Evolutionary conservation across 129 eudicot genomes (phyloP), one percentile per base, ranked within the genome.

Genomic region (Mikania micrantha): DNA sequence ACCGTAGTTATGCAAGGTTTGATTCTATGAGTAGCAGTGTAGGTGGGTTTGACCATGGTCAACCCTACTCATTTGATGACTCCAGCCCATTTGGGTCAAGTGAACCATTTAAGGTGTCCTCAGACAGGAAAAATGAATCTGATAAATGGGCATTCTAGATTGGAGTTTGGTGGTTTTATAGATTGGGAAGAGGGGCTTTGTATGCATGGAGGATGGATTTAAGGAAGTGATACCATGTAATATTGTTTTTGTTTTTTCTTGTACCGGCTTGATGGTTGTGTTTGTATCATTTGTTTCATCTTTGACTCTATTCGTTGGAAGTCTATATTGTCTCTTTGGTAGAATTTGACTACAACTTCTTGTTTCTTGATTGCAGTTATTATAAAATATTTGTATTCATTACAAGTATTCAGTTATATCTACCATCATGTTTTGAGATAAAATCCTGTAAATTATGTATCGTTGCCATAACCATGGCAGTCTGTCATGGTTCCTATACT

Each of bases 21-120:
- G 90, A 87, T 73, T 87, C 95, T 59, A 77, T 87, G 73, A 87
- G 70, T 56, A 85, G 96, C 76, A 76, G 73, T 47, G 68, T 68
- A 20, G 67, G 60, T 11, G 90, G 87, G 32, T 85, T 83, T 64
- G 97, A 84, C 24, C 89, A 81, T 57, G 78, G 96, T 54, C 83
- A 78, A 60, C 66, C 80, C 17, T 88, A 74, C 74, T 85, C 95
- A 17, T 92, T 92, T 59, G 96, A 92, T 21, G 98, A 92, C 53
- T 66, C 85, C 12, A 94, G 89, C 38, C 95, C 98, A 1, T 92
- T 92, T 24, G 96, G 98, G 15, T 84, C 98, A 1, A 82, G 85
- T 44, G 96, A 88, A 22, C 90, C 96, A 7, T 88, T 92, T 77
- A 88, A 92, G 80, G 96, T 88, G 78, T 84, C 95, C 13, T 75